A percentile compares a stretch with the other conserved stretches of the same genome.
These are phyloP conservation scores for Candida nonsorbophila DNA, from an alignment of 805 yeast species.

Conservation along the genomic window DNA sequence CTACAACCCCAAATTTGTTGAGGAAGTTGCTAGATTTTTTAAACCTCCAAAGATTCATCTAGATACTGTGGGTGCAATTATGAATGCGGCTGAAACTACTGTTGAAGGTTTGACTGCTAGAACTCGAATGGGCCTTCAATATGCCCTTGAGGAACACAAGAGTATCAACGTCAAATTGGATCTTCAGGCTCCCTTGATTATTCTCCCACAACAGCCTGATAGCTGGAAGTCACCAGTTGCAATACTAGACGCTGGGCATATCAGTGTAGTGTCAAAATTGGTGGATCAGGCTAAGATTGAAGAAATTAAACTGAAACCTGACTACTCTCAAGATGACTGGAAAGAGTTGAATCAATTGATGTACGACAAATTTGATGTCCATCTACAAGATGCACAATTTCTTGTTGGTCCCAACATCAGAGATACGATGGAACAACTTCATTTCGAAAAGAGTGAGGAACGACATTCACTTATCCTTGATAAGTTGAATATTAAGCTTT, in stretches of 20 bases:
- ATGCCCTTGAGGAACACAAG: slow-evolving; percentile 91
- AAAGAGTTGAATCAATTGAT: slow-evolving; percentile 65
- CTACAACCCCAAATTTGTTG: slow-evolving; percentile 81
- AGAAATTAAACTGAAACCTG: slow-evolving; percentile 58
- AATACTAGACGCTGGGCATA: slow-evolving; percentile 92
- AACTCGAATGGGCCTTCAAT: slow-evolving; percentile 87
- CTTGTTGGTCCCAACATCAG: slow-evolving; percentile 79
- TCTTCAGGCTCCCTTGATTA: slow-evolving; percentile 87
- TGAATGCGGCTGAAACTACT: slow-evolving; percentile 93
- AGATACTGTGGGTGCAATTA: slow-evolving; percentile 84
- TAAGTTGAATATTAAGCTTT: slow-evolving; percentile 65
- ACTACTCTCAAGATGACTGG: slow-evolving; percentile 68
- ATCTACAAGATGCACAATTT: slow-evolving; percentile 80
- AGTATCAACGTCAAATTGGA: slow-evolving; percentile 82
- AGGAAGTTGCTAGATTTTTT: slow-evolving; percentile 70
- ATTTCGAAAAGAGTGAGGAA: slow-evolving; percentile 26
- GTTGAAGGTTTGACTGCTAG: slow-evolving; percentile 87
- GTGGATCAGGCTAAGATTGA: slow-evolving; percentile 65
- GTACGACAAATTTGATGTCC: slow-evolving; percentile 83
- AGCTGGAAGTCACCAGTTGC: slow-evolving; percentile 84
- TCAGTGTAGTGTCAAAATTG: slow-evolving; percentile 75
- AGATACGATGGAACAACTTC: slow-evolving; percentile 70
- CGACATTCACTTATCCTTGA: slow-evolving; percentile 65
- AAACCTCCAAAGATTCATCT: slow-evolving; percentile 80
- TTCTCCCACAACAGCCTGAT: slow-evolving; percentile 76